Evolutionary conservation across 2,329 filamentous ascomycete species (phyloP).

Genomic region (Conoideocrella luteorostrata): DNA sequence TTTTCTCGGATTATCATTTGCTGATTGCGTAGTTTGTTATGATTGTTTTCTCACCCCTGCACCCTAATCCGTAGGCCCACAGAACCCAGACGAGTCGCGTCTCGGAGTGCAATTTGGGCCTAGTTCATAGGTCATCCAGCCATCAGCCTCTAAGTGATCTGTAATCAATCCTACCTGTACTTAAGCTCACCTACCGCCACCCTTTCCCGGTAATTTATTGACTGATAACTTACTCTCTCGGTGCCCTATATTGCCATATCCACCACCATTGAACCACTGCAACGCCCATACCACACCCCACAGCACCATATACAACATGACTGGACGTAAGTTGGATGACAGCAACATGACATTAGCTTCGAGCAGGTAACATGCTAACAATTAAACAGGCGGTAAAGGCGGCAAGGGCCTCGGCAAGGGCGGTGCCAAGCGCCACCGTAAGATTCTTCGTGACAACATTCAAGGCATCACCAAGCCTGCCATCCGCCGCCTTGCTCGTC

Average conservation of each 20-base stretch:
- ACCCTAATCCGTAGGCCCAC: no score
- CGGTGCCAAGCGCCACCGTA: constrained; percentile 96
- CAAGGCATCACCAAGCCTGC: constrained; percentile 98
- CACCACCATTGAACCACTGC: no score
- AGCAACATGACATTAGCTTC: no score
- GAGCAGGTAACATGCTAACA: constrained; percentile 34
- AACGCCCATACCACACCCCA: constrained; percentile 7
- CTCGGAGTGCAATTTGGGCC: no score
- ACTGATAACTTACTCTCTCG: constrained; percentile 7
- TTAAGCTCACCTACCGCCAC: constrained; percentile 30
- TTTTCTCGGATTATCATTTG: no score
- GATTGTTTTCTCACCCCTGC: no score
- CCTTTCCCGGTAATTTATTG: constrained; percentile 12
- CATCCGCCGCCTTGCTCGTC: constrained; percentile 94
- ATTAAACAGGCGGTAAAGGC: constrained; percentile 74
- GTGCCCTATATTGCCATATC: constrained; percentile 7
- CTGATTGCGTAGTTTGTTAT: no score
- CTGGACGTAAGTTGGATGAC: constrained; percentile 57
- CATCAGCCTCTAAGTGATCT: constrained; percentile 26
- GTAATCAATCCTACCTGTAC: constrained; percentile 30
- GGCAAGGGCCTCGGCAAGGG: constrained; percentile 98
- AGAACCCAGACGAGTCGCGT: neutral
- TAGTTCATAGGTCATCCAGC: neutral
- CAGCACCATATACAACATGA: constrained; percentile 46
- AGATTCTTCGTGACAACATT: constrained; percentile 99